Evolutionary conservation across 164 flowering plant genomes (phyloP), one percentile per base, ranked within the genome.

Genomic region (Umbilicus rupestris): DNA sequence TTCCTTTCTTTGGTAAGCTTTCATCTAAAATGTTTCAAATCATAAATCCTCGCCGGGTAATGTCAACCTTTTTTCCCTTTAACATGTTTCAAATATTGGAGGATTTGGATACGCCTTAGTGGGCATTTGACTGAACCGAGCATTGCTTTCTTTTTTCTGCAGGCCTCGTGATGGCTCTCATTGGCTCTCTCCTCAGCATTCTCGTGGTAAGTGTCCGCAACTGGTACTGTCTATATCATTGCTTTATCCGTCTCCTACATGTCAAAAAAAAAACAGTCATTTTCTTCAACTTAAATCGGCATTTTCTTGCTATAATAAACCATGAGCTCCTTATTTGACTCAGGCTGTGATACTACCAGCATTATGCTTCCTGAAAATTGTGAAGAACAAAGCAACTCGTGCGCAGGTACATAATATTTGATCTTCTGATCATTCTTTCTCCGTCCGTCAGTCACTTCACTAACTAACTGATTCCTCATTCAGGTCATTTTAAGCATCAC

Each of bases 131-230:
- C 30, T 50, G 60, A 55, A 15, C 19, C 3, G 33, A 12, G 17
- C 12, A 26, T 42, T 39, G 15, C 49, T 22, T 29, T n/a, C 8
- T 55, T 63, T 63, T 29, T 39, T 42, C 73, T 78, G 68, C 88
- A 92, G 98, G 90, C 70, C 83, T 84, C 64, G 87, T 87, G 76
- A 89, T 89, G 96, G 80, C 98, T 66, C 72, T 92, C 67, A 86
- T 92, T 55, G 98, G 96, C 58, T 89, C 98, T 66, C 82, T 92
- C 42, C 82, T 87, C 64, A 74, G 92, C 64, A 69, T 89, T 63
- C 86, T 84, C 55, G 84, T 88, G 89, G 96, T 92, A 83, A 77
- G 84, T 55, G 59, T 55, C 60, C 2, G 60, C 11, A 14, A 28
- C 31, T 28, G 17, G 19, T 24, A 22, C 3, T 5, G 1, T 26